Percentiles rank a stretch among this genome's conserved stretches.
These are phyloP conservation scores for Penstemon eatonii DNA, from an alignment of 257 asterid species.

Conservation along the genomic window DNA sequence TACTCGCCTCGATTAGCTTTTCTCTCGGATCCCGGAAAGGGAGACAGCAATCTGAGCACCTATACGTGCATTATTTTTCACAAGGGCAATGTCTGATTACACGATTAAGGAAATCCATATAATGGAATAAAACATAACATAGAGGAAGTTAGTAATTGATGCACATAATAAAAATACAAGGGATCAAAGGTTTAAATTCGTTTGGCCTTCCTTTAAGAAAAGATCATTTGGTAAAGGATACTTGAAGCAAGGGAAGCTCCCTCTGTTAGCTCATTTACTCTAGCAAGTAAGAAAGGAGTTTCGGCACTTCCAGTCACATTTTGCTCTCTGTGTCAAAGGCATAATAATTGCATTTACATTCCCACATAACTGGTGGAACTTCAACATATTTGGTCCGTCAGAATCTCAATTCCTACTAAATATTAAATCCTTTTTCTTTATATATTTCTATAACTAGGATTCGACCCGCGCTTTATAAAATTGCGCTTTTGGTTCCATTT, in stretches of 20 bases:
- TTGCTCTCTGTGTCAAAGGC: conserved; percentile 60
- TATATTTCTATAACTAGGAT: no score
- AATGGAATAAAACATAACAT: conserved; percentile 15
- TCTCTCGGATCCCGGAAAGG: conserved; percentile 57
- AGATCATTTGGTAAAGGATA: conserved; percentile 50
- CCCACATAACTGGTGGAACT: no score
- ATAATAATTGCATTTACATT: not conserved
- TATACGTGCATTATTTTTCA: conserved; percentile 77
- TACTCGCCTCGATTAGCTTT: conserved; percentile 36
- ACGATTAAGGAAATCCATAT: conserved; percentile 41
- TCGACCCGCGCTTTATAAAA: no score
- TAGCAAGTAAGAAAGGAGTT: conserved; percentile 90
- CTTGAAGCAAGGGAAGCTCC: conserved; percentile 93
- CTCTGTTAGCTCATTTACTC: conserved; percentile 88
- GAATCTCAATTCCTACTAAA: no score
- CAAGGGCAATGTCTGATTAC: conserved; percentile 70
- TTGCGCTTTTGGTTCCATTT: no score
- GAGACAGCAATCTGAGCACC: conserved; percentile 86
- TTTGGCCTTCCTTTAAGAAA: conserved; percentile 14
- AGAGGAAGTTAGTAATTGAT: not conserved
- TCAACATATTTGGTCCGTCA: no score
- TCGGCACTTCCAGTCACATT: conserved; percentile 76
- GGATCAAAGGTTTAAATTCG: not conserved
- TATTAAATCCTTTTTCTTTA: no score
- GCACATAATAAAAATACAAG: not conserved